Base-by-base conservation (phyloP, 2,329 filamentous ascomycete genomes). In the Fusarium phyllophilum region DNA sequence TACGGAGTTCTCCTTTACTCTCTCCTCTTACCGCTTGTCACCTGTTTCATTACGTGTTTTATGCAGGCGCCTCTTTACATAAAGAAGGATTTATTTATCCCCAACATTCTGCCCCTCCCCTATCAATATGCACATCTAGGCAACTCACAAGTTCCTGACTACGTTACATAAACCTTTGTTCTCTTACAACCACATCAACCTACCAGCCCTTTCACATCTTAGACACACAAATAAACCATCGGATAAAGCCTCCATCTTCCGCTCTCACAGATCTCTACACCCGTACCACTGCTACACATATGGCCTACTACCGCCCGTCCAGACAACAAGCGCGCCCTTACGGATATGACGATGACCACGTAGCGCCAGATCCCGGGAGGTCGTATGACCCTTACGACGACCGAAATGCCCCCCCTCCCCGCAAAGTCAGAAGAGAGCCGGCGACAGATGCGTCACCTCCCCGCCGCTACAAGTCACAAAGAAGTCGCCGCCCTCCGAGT, bases 311-410 rank as follows among this genome's bases (percentile, higher is more conserved):
- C 29, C 71, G 68, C 49, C 75, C 74, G 33, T 66, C 74, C 22
- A 70, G 75, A 29, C 78, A 75, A 22, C 78, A 78, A 22, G 72
- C 70, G 38, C 72, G 74, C 56, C 64, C 69, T 26, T 66, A 74
- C 61, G 79, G 73, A 45, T 69, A 67, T 48, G 76, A 79, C 49
- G 78, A 80, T 24, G 75, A 79, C 42, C 75, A 76, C 36, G 57
- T 76, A 42, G 51, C 60, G 14, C 72, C 66, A 26, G 77, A 78
- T 14, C 64, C 70, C 33, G 62, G 66, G 56, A 70, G 73, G 48
- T 60, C 71, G 24, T 78, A 77, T 49, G 73, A 72, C 12, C 68
- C 68, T 20, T 73, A 76, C 48, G 65, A 74, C n/a, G 70, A 68
- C 31, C 60, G 59, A 31, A 60, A 73, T n/a, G 42, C 69, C 9